Base-by-base conservation (phyloP, 352 stramenopile genomes). In the Phytophthora brassicae region DNA sequence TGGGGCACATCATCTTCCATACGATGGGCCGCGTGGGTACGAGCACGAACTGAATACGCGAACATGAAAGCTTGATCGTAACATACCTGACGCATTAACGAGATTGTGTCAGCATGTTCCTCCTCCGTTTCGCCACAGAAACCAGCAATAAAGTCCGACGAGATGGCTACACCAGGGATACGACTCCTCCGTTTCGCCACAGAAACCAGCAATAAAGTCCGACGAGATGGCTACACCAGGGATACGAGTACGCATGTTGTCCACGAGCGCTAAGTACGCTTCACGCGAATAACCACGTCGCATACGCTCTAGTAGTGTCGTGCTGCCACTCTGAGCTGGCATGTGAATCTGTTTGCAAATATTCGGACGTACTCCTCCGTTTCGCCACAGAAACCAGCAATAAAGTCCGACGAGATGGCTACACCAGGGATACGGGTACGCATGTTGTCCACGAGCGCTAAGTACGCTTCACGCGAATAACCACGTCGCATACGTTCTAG, bases 1-100 rank as follows among this genome's bases (percentile, higher is more conserved):
- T 81, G 76, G 5, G 90, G 73, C 19, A 99, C 92, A 72, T 99
- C 92, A 71, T 99, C 98, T 50, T 95, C 66, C 78, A 99, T 94
- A 19, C 86, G 92, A 52, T 97, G 81, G 54, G 95, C 89, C 3
- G 97, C 97, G 65, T 99, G 95, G 1, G 97, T 99, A 58, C 92
- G 90, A 23, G 92, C 96, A 47, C 97, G 84, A 81, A 99, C 89
- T 43, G 88, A 98, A 79, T 99, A 99, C 14, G 96, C 95, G 75
- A 99, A 99, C 94, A 99, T 98, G 78, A 99, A 99, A 20, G 97
- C 97, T 70, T 99, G 95, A 64, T 99, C 96, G 70, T 98, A 99
- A 58, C 84, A 77, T 13, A 92, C 86, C 16, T 76, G 70, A 14
- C 75, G 81, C 81, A 96, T 90, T 28, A 94, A 70, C 44, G 85